Percentiles rank a stretch among this genome's conserved stretches.
These are phyloP conservation scores for Didymella segeticola DNA, from an alignment of 2,329 filamentous ascomycete species.

Conservation along the genomic window DNA sequence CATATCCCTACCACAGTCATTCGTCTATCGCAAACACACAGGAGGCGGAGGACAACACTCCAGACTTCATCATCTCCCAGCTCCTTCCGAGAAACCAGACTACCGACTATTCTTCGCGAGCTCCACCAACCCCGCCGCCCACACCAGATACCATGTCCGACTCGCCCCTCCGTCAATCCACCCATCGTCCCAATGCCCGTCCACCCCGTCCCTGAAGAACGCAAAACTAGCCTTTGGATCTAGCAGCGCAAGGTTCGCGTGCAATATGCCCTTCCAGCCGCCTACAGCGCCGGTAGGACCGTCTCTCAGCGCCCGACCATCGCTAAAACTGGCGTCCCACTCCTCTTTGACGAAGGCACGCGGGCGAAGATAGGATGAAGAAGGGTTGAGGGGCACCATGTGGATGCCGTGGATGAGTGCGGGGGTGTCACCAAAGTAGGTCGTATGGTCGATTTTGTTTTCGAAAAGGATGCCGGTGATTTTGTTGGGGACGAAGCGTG, in stretches of 20 bases:
- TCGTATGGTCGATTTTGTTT: constrained; percentile 89
- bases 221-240: constrained; percentile 73
- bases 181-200: constrained; percentile 61
- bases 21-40: not conserved
- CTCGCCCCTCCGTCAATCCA: constrained; percentile 81
- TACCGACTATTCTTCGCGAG: constrained; percentile 12
- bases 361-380: constrained; percentile 71
- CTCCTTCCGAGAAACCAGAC: no score
- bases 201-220: constrained; percentile 74
- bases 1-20: not conserved
- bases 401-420: constrained; percentile 81
- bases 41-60: not conserved
- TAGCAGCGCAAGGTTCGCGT: constrained; percentile 80
- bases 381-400: constrained; percentile 78
- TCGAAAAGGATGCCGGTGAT: constrained; percentile 77
- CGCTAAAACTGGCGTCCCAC: constrained; percentile 71
- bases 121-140: constrained; percentile 36
- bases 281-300: constrained; percentile 49
- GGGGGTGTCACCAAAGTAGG: constrained; percentile 73
- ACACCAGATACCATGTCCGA: constrained; percentile 44
- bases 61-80: not conserved
- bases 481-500: constrained; percentile 82
- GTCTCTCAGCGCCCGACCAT: constrained; percentile 61
- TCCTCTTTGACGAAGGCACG: constrained; percentile 75
- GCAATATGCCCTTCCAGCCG: constrained; percentile 87